Percentiles rank a stretch among this genome's conserved stretches.
Evolutionary conservation across 2,329 filamentous ascomycete species (phyloP).

Genomic region (Fusarium paranaense): DNA sequence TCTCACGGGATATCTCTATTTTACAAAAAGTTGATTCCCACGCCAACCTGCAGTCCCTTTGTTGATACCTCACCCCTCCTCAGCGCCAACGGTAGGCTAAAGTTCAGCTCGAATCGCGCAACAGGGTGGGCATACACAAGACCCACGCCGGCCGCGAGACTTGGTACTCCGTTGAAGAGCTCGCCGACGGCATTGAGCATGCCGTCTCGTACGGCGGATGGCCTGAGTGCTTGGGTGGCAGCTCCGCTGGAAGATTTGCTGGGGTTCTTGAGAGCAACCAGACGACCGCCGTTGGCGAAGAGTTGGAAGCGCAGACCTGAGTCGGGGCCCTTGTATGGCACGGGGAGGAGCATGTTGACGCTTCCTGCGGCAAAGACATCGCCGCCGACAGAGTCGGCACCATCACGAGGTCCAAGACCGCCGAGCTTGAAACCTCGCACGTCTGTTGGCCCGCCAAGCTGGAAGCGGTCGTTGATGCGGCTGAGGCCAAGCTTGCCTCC

Average conservation of each 20-base stretch:
- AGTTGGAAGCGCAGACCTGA: constrained; percentile 88
- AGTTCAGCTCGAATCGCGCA: constrained; percentile 95
- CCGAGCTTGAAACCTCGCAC: constrained; percentile 93
- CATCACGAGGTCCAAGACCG: constrained; percentile 89
- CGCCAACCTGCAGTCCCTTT: constrained; percentile 94
- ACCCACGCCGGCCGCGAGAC: constrained; percentile 86
- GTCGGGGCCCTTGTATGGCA: constrained; percentile 84
- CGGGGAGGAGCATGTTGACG: constrained; percentile 84
- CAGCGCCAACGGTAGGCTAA: constrained; percentile 85
- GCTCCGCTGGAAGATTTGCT: constrained; percentile 58
- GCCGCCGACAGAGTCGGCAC: constrained; percentile 86
- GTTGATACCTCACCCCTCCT: constrained; percentile 86
- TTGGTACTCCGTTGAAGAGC: constrained; percentile 81
- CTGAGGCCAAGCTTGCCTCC: constrained; percentile 71
- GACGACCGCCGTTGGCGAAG: constrained; percentile 89
- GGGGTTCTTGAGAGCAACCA: constrained; percentile 78
- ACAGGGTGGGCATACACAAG: constrained; percentile 95
- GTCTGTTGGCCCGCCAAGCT: constrained; percentile 93
- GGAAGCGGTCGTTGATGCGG: constrained; percentile 93
- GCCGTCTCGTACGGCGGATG: constrained; percentile 61
- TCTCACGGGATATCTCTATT: constrained; percentile 30
- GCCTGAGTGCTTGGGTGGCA: constrained; percentile 49
- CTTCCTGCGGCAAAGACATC: constrained; percentile 93
- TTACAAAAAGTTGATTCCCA: constrained; percentile 95
- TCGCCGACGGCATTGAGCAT: constrained; percentile 74